Conservation (phyloP, 2,329 filamentous ascomycete genomes). For the Colletotrichum endophyticum region DNA sequence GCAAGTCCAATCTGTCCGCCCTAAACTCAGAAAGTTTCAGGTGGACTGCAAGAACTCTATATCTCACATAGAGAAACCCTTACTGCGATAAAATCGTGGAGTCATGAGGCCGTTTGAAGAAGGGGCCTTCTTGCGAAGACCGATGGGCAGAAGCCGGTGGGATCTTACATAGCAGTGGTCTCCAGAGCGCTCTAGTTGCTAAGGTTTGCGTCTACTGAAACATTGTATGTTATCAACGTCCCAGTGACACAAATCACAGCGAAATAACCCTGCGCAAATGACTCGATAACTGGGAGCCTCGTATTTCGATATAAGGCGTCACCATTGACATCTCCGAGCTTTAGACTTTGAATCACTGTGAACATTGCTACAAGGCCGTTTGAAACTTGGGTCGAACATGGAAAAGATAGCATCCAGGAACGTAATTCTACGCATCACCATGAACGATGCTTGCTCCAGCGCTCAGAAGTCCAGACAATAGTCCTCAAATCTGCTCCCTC, state of each 20-base stretch:
- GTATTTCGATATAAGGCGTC: fast-evolving
- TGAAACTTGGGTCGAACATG: background rate
- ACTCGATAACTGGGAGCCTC: background rate
- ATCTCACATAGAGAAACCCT: fast-evolving
- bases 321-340: fast-evolving
- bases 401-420: too few relatives aligned
- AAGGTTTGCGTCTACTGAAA: background rate
- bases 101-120: background rate
- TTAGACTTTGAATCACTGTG: background rate
- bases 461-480: background rate
- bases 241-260: background rate
- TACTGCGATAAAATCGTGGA: background rate
- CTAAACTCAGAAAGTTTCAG: background rate
- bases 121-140: background rate
- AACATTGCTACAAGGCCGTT: background rate
- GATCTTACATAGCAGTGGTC: background rate
- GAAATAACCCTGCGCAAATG: background rate
- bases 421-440: too few relatives aligned
- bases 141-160: background rate
- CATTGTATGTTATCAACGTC: background rate
- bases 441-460: too few relatives aligned
- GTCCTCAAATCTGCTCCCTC: background rate
- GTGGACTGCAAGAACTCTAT: background rate
- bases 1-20: fast-evolving
- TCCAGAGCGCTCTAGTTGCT: background rate